Evolutionary conservation across 257 asterid species (phyloP), one percentile per base, ranked within the genome.

Genomic region (Gentiana macrophylla): DNA sequence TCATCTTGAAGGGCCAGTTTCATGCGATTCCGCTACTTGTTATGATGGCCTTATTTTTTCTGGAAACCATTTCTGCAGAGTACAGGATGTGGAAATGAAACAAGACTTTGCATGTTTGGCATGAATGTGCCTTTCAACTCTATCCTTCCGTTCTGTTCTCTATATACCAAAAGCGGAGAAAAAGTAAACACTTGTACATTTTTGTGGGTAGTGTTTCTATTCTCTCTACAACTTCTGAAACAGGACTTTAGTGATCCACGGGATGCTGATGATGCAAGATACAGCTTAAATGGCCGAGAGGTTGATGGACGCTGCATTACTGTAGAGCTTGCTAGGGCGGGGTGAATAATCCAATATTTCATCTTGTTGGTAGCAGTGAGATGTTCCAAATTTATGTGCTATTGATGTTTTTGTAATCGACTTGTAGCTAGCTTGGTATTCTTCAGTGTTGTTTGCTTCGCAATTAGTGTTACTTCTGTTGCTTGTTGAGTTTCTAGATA

Each of bases 1-100:
- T 73, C 98, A 69, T 81, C 85, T 79, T 81, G 97, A 81, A 84
- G 93, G 79, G 82, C 24, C 24, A 81, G 85, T 92, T 78, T 72
- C 94, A 83, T 85, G 80, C 86, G 78, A 84, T 78, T 66, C 84
- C 92, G 72, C 85, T 85, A 63, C 94, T 76, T 88, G 90, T 91
- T 75, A 70, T 84, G 96, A 91, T 86, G 98, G 96, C 88, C 98
- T 91, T 84, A 86, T 24, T 84, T 82, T 91, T 91, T 24, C 24
- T 90, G 97, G 97, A 78, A 86, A 86, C 83, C 85, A 75, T 87
- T 91, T 87, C 86, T 94, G 94, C 99, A 92, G 99, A 92, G 95
- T 92, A 77, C 95, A 95, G 32, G 94, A 88, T 67, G 99, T 92
- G 95, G 97, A 92, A 75, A 85, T 92, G 99, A 92, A 88, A 86